These are phyloP conservation scores for Metschnikowia cerradonensis DNA, from an alignment of 805 yeast species.

Conservation along the genomic window DNA sequence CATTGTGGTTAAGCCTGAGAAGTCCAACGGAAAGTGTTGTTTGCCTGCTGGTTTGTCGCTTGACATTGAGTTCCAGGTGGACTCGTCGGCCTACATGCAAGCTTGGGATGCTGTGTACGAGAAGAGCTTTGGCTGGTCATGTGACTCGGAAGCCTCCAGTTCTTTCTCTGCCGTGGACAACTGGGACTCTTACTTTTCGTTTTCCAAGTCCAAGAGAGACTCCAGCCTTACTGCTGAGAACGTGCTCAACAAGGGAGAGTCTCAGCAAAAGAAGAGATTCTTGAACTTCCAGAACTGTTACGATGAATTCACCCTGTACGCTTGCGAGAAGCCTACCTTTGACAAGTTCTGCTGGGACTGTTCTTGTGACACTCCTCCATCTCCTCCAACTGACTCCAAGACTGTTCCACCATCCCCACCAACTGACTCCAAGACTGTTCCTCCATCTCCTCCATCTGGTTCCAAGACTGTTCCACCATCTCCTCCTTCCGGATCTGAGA, in stretches of 20 bases:
- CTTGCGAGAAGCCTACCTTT: constrained; percentile 1
- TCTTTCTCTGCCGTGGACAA: not conserved
- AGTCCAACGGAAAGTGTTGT: constrained; percentile 7
- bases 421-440: not conserved
- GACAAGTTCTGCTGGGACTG: constrained; percentile 11
- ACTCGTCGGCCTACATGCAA: not conserved
- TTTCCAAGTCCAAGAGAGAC: constrained; percentile 4
- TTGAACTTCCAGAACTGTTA: not conserved
- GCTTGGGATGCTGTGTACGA: constrained; percentile 6
- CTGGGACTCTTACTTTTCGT: constrained; percentile 1
- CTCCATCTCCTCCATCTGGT: no score
- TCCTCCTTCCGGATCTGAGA: no score
- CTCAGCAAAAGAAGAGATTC: constrained; percentile 7
- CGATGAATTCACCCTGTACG: not conserved
- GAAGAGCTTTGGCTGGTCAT: constrained; percentile 2
- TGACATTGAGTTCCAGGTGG: constrained; percentile 3
- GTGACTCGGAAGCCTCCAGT: not conserved
- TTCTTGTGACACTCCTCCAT: not conserved
- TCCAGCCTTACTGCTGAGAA: not conserved
- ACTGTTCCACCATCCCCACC: not conserved
- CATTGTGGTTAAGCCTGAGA: constrained; percentile 6
- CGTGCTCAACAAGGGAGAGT: not conserved
- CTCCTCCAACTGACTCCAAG: not conserved
- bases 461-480: no score
- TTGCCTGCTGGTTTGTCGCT: constrained; percentile 6